Evolutionary conservation across 805 yeast species (phyloP), one percentile per base, ranked within the genome.

Genomic region (Metschnikowia baotianmanensis): DNA sequence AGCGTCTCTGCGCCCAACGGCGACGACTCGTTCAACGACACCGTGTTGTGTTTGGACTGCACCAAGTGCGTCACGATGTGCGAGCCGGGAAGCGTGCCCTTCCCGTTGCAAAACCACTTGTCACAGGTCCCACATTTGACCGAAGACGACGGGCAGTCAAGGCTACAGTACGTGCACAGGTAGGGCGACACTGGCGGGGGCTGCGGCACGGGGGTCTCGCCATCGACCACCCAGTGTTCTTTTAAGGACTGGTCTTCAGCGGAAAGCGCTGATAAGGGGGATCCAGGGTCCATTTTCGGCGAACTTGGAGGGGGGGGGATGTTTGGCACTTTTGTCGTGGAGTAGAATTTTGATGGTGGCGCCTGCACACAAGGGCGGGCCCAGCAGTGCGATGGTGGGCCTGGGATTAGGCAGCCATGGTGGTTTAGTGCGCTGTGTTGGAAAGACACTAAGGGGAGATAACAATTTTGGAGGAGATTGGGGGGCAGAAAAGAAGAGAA

Each of bases 51-150:
- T 46, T 82, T 78, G 1, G 96, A 77, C 51, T 86, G 65, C 21
- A 88, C 95, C 58, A 89, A 65, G 62, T 90, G 97, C 13, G 86
- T 85, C 15, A 90, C 80, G 12, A 90, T 86, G 59, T 90, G 97
- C 1, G 95, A 84, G 12, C 85, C 77, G 9, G 76, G 65, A 10
- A 77, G 63, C 35, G 49, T 69, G 16, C 76, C 72, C 42, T 78
- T 78, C 11, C 86, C 76, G 58, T 90, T 90, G 67, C 97, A 90
- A 59, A 90, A 90, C 96, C 96, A 90, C 57, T 80, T 82, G 51
- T 77, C 63, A 62, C 96, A 90, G 5, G 73, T 69, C 43, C 77
- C 76, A 66, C 97, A 90, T 50, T 82, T 80, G 30, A 85, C 84
- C 11, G 88, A 84, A 34, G 83, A 73, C 5, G 76, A 59, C 1